A percentile compares a stretch with the other conserved stretches of the same genome.
These are phyloP conservation scores for Chrysanthemum seticuspe DNA, from an alignment of 129 eudicot genomes.

Conservation along the genomic window DNA sequence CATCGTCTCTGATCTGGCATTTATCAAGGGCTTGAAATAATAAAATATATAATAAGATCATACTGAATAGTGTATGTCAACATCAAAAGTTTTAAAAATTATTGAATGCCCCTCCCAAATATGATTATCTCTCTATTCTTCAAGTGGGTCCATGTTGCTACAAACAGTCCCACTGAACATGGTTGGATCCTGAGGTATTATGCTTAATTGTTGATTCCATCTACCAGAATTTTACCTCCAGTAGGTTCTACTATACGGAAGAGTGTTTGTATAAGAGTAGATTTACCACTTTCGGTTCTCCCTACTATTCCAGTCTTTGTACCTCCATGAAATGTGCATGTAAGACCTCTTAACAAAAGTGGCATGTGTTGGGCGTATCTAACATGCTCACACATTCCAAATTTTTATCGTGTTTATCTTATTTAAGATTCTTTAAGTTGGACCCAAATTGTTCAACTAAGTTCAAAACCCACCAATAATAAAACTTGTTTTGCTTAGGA, in stretches of 20 bases:
- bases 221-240: constrained; percentile 57
- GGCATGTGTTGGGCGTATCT: too few species aligned
- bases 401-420: too few species aligned
- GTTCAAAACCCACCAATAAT: neutral
- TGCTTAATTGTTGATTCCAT: constrained; percentile 76
- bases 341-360: too few species aligned
- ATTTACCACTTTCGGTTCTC: too few species aligned
- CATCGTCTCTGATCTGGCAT: constrained; percentile 27
- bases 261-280: constrained; percentile 79
- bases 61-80: neutral
- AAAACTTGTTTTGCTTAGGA: neutral
- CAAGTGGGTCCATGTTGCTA: constrained; percentile 91
- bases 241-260: constrained; percentile 88
- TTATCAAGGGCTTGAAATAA: constrained; percentile 30
- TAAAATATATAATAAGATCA: neutral
- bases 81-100: neutral
- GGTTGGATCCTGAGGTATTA: constrained; percentile 96
- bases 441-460: neutral
- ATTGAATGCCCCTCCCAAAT: constrained; percentile 24
- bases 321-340: too few species aligned
- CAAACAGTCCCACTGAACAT: constrained; percentile 88
- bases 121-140: constrained; percentile 72
- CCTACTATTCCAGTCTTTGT: too few species aligned
- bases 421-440: too few species aligned
- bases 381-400: too few species aligned